A percentile compares a stretch with the other conserved stretches of the same genome.
phyloP scores from a whole-genome alignment of 73 alveolate species.

The Paramecium pentaurelia region DNA sequence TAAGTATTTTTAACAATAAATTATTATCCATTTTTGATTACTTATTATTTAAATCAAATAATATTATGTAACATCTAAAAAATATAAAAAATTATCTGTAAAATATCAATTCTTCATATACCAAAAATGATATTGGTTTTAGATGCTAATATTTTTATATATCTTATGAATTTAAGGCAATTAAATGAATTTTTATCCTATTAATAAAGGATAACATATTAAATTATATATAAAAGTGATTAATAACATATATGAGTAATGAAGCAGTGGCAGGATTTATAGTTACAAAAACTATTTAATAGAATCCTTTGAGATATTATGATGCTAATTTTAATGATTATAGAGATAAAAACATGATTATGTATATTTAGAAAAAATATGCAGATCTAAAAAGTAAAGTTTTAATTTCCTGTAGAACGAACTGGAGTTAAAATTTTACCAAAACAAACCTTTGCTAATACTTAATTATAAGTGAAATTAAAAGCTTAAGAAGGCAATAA shows the following conservation, averaged over 20 bases:
- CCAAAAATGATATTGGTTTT: too few relatives aligned
- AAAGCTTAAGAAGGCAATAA: neutral
- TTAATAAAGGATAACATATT: neutral
- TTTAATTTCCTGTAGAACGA: neutral
- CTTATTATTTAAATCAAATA: too few relatives aligned
- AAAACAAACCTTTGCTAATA: neutral
- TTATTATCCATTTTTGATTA: neutral
- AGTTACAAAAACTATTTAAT: neutral
- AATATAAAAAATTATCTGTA: too few relatives aligned
- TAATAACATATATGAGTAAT: neutral
- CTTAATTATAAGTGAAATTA: neutral
- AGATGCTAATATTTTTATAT: neutral
- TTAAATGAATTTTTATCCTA: neutral
- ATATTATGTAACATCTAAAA: too few relatives aligned
- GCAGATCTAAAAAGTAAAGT: constrained; percentile 7
- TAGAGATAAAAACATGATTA: neutral
- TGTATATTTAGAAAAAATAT: constrained; percentile 2
- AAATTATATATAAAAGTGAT: neutral
- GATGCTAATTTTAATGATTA: neutral
- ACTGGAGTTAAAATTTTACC: neutral
- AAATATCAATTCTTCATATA: too few relatives aligned
- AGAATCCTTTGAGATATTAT: neutral
- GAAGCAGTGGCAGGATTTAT: neutral
- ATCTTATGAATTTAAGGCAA: neutral
- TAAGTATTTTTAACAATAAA: neutral